Conservation (phyloP, 2,329 filamentous ascomycete genomes). For the Aulographum hederae region DNA sequence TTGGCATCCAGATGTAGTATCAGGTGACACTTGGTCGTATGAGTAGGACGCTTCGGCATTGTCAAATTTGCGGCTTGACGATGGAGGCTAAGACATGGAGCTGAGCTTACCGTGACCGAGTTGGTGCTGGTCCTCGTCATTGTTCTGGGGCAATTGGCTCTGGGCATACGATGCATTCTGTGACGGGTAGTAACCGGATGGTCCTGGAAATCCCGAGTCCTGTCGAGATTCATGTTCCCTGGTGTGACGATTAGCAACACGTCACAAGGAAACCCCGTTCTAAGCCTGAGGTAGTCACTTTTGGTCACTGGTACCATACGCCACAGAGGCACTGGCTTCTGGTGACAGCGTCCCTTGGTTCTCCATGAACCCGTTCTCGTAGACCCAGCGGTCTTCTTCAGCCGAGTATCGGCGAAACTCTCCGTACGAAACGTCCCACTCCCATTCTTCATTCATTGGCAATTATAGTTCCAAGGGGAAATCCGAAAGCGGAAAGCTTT, state of each 20-base stretch:
- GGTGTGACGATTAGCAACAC: too few relatives aligned
- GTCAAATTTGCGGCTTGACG: too few relatives aligned
- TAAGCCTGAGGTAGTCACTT: too few relatives aligned
- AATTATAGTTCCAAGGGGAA: neutral
- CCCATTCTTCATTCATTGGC: neutral
- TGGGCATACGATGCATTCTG: neutral
- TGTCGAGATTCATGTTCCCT: neutral
- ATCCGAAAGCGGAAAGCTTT: neutral
- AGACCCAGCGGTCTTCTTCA: neutral
- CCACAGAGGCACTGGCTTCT: too few relatives aligned
- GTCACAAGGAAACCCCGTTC: too few relatives aligned
- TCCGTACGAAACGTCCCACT: neutral
- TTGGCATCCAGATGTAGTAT: too few relatives aligned
- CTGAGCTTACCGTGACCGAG: too few relatives aligned
- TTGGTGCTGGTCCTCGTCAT: neutral
- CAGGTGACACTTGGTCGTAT: too few relatives aligned
- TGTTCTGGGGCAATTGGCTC: neutral
- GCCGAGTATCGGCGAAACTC: neutral
- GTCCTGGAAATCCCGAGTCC: neutral
- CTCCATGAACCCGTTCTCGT: neutral
- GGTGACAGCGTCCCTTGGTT: neutral
- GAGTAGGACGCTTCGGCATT: too few relatives aligned
- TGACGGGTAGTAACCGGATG: neutral
- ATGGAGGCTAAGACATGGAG: too few relatives aligned
- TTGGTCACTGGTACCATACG: neutral